Evolutionary conservation across 1,139 yeast genomes (phyloP).

Genomic region (Hansenula lynferdii): DNA sequence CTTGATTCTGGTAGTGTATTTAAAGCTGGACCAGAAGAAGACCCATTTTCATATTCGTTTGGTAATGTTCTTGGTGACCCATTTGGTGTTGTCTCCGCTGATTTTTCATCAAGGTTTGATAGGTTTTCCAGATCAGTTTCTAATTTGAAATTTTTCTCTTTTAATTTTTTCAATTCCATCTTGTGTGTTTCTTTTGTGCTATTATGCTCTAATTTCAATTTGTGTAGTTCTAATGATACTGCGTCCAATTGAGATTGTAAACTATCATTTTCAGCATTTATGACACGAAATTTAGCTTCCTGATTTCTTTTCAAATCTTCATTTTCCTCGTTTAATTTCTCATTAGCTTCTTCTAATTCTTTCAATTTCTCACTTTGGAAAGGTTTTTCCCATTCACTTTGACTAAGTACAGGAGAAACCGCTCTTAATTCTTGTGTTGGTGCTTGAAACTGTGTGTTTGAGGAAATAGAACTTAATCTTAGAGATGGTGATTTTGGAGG

Average conservation of each 20-base stretch:
- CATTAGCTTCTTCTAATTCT: conserved; percentile 12
- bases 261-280: conserved; percentile 2
- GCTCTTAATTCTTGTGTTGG: neutral
- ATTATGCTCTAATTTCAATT: conserved; percentile 15
- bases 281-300: neutral
- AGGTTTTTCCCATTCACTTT: conserved; percentile 8
- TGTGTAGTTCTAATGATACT: conserved; percentile 12
- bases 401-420: conserved; percentile 8
- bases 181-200: conserved; percentile 14
- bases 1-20: neutral
- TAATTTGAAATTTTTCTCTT: conserved; percentile 11
- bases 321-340: conserved; percentile 10
- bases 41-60: neutral
- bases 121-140: conserved; percentile 11
- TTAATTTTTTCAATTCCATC: conserved; percentile 12
- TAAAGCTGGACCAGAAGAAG: neutral
- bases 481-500: neutral
- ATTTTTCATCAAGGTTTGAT: neutral
- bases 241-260: conserved; percentile 8
- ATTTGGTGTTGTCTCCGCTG: conserved; percentile 4
- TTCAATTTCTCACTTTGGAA: conserved; percentile 3
- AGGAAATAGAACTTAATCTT: neutral
- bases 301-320: conserved; percentile 1
- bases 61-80: conserved; percentile 8
- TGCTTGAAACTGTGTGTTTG: neutral